These are phyloP conservation scores for Tephrocybe rancida DNA, from an alignment of 768 basidiomycete genomes.

Conservation along the genomic window DNA sequence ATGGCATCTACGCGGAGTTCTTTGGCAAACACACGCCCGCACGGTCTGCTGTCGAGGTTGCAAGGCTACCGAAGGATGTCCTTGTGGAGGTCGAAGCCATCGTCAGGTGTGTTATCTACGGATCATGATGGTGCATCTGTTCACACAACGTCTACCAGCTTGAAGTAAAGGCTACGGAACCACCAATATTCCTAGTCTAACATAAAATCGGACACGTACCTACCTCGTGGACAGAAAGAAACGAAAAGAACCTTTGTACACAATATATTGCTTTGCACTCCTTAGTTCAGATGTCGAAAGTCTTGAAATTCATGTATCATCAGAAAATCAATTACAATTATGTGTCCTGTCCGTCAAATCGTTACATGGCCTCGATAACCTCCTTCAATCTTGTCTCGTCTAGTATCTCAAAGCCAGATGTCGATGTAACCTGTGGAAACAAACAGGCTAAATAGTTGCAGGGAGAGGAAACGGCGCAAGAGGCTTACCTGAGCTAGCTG, in stretches of 20 bases:
- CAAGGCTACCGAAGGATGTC: constrained; percentile 87
- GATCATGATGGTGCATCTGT: not conserved
- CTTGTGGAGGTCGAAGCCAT: constrained; percentile 92
- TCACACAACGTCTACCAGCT: constrained; percentile 22
- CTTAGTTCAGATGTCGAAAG: not conserved
- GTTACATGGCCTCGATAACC: constrained; percentile 83
- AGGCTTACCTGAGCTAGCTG: constrained; percentile 86
- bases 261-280: not conserved
- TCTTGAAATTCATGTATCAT: not conserved
- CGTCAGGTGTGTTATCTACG: constrained; percentile 56
- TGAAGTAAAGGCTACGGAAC: constrained; percentile 27
- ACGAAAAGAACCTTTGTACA: constrained; percentile 22
- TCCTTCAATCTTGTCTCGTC: constrained; percentile 79
- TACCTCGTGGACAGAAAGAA: constrained; percentile 3
- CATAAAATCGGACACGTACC: not conserved
- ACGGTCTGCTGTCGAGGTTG: constrained; percentile 88
- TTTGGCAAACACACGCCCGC: constrained; percentile 95
- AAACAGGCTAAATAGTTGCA: not conserved
- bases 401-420: constrained; percentile 88
- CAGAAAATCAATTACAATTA: constrained; percentile 7
- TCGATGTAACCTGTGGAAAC: constrained; percentile 67
- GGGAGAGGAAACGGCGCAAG: constrained; percentile 21
- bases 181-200: not conserved
- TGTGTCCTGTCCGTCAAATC: constrained; percentile 12
- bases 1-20: constrained; percentile 78